Percentiles rank a stretch among this genome's conserved stretches.
Conservation (phyloP, 1,284 basidiomycete genomes). For the Malassezia brasiliensis region DNA sequence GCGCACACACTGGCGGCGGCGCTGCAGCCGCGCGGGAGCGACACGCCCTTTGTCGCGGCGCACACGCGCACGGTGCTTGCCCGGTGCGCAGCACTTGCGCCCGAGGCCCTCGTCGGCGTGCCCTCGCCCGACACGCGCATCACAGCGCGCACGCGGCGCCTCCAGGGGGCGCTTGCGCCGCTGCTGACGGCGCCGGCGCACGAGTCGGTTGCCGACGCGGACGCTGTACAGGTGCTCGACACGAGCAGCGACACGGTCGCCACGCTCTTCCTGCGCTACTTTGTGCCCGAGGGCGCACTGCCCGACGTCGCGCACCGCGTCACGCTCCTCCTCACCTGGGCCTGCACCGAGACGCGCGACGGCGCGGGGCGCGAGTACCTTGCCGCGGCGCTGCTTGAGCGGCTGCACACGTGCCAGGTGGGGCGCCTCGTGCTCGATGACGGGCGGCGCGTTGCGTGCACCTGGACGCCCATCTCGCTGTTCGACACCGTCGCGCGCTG, state of each 20-base stretch:
- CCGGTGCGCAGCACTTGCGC: constrained; percentile 15
- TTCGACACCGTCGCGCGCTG: constrained; percentile 4
- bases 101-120: constrained; percentile 67
- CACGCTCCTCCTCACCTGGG: constrained; percentile 7
- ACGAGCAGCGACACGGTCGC: neutral
- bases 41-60: neutral
- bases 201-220: neutral
- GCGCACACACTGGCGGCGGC: neutral
- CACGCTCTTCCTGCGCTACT: constrained; percentile 5
- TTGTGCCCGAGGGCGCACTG: constrained; percentile 1
- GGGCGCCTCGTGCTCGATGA: constrained; percentile 5
- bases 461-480: constrained; percentile 6
- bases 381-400: constrained; percentile 2
- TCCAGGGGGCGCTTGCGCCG: neutral
- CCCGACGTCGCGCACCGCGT: constrained; percentile 1
- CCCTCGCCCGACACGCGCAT: neutral
- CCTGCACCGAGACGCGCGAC: constrained; percentile 1
- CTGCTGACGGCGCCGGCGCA: neutral
- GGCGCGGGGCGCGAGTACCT: neutral
- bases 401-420: constrained; percentile 9
- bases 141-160: neutral
- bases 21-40: neutral
- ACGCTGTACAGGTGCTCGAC: constrained; percentile 3
- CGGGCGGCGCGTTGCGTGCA: constrained; percentile 4
- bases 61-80: neutral